phyloP scores from a whole-genome alignment of 176 grass and related monocot genomes.

The Chloris gayana region DNA sequence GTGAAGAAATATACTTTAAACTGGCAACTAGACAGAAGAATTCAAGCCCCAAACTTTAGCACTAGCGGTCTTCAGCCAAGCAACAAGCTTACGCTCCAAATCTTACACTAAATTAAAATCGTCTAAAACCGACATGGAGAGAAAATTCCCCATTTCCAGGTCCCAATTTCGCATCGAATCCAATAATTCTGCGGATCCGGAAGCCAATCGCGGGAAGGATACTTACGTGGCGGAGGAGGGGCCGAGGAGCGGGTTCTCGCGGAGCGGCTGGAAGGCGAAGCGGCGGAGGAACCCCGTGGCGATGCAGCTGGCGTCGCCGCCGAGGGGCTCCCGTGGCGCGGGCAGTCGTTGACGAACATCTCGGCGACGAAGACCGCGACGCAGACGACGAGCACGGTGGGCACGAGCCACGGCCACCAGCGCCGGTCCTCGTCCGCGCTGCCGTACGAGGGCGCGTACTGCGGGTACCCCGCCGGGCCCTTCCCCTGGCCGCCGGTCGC shows the following conservation, averaged over 20 bases:
- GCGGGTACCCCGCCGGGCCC: conserved; percentile 35
- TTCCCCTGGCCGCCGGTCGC: conserved; percentile 50
- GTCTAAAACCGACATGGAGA: neutral
- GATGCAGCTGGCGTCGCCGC: conserved; percentile 53
- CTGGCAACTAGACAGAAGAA: neutral
- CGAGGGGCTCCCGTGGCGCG: conserved; percentile 38
- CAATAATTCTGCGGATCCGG: neutral
- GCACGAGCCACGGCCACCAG: conserved; percentile 85
- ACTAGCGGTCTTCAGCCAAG: neutral
- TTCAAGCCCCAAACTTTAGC: neutral
- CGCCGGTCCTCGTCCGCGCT: conserved; percentile 47
- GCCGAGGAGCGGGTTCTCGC: conserved; percentile 85
- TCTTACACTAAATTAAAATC: neutral
- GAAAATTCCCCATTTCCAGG: neutral
- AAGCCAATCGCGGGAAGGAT: neutral
- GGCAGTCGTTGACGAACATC: conserved; percentile 93
- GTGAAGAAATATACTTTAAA: neutral
- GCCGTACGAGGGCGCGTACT: conserved; percentile 32
- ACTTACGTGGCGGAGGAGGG: conserved; percentile 77
- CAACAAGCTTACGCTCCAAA: neutral
- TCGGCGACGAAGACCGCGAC: conserved; percentile 76
- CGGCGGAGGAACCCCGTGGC: conserved; percentile 58
- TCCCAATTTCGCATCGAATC: neutral
- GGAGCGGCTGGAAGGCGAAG: conserved; percentile 82
- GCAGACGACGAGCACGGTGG: conserved; percentile 61